A percentile compares a stretch with the other conserved stretches of the same genome.
Evolutionary conservation across 768 basidiomycete species (phyloP).

Genomic region (Suillus brevipes): DNA sequence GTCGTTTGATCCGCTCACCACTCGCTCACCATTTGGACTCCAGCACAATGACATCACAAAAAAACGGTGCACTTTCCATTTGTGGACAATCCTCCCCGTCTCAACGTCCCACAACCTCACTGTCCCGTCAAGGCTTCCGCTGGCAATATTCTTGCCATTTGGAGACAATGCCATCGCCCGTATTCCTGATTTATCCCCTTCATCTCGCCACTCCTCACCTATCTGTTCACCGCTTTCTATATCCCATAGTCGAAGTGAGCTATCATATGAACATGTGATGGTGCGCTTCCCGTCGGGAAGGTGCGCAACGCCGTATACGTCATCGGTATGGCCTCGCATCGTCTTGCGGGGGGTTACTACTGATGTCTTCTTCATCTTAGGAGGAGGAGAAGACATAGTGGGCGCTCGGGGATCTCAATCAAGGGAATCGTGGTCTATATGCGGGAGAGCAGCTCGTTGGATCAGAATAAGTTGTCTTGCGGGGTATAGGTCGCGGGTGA

Average conservation of each 20-base stretch:
- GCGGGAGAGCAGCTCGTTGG: not conserved
- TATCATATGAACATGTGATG: slow-evolving; percentile 11
- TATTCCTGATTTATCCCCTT: not conserved
- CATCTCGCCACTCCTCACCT: not conserved
- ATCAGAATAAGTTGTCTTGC: not conserved
- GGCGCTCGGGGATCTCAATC: no score
- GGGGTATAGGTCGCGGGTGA: not conserved
- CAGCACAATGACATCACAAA: not conserved
- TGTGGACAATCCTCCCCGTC: not conserved
- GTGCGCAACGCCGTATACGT: not conserved
- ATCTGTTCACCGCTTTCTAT: not conserved
- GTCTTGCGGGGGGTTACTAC: not conserved
- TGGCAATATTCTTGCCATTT: not conserved
- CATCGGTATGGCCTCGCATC: not conserved
- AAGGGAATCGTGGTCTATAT: not conserved
- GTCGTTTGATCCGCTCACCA: not conserved
- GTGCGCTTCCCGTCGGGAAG: not conserved
- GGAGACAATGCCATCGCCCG: not conserved
- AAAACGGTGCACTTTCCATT: not conserved
- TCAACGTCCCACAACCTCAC: not conserved
- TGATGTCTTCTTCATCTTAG: not conserved
- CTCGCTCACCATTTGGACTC: not conserved
- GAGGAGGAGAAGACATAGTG: not conserved
- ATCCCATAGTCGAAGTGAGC: not conserved
- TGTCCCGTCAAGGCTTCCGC: not conserved